phyloP scores from a whole-genome alignment of 2,329 filamentous ascomycete genomes.

The Boeremia lycopersici region DNA sequence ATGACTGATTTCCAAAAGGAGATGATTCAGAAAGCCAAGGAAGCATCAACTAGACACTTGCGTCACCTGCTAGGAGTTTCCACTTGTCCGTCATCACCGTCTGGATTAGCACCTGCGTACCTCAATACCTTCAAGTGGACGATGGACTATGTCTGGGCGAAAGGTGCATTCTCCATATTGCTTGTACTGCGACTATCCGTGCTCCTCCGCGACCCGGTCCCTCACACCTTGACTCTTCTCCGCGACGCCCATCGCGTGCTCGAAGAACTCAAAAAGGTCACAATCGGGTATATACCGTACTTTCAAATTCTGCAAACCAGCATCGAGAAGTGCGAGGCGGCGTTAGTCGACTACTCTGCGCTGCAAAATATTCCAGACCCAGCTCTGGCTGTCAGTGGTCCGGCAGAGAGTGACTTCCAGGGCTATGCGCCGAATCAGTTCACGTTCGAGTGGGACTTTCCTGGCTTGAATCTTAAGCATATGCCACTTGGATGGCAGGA shows the following conservation, averaged over 20 bases:
- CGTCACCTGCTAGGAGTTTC: slow-evolving; percentile 51
- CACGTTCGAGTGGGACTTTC: slow-evolving; percentile 64
- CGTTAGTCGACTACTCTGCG: slow-evolving; percentile 47
- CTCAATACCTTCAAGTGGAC: slow-evolving; percentile 59
- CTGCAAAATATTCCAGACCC: slow-evolving; percentile 19
- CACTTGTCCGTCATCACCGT: slow-evolving; percentile 26
- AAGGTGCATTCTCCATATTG: slow-evolving; percentile 63
- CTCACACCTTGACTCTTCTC: slow-evolving; percentile 51
- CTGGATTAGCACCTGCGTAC: slow-evolving; percentile 43
- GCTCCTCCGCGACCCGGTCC: slow-evolving; percentile 52
- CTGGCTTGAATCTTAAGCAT: slow-evolving; percentile 59
- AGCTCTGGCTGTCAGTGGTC: slow-evolving; percentile 17
- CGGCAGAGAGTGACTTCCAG: slow-evolving; percentile 56
- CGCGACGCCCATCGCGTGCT: slow-evolving; percentile 53
- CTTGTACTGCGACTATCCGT: slow-evolving; percentile 60
- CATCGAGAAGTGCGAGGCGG: slow-evolving; percentile 58
- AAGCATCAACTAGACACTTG: slow-evolving; percentile 58
- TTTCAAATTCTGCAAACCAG: slow-evolving; percentile 57
- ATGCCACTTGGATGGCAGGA: slow-evolving; percentile 56
- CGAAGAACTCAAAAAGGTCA: slow-evolving; percentile 50
- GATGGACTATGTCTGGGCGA: slow-evolving; percentile 65
- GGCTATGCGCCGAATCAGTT: slow-evolving; percentile 62
- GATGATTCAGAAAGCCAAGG: slow-evolving; percentile 58
- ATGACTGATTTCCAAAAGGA: slow-evolving; percentile 58
- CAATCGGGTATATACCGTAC: slow-evolving; percentile 54